Evolutionary conservation across 1,139 yeast genomes (phyloP), one percentile per base, ranked within the genome.

Genomic region (Pichia sp.): DNA sequence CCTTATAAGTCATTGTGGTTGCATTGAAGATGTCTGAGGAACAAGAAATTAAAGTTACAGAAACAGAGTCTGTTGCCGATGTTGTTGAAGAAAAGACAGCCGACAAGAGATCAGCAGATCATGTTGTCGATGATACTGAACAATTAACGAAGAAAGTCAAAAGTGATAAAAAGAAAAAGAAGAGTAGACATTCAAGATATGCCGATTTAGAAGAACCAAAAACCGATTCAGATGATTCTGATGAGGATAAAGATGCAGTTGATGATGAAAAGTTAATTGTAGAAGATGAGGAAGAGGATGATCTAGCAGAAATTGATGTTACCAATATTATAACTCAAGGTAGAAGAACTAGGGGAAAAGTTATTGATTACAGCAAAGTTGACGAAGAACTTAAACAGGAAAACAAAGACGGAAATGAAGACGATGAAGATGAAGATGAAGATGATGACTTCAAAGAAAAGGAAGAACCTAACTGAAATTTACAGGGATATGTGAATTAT

Each of bases 271-370:
- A 68, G 55, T 54, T 58, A 59, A 74, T 70, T 30, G 76, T 71
- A 12, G 81, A 71, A 36, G 76, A 73, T n/a, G 83, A 78, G 25
- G 94, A 81, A 34, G 95, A 86, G 37, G 95, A 87, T 57, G 94
- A 84, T 56, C 71, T 87, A 56, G 77, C 77, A 20, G 96, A 86
- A 63, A 87, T 90, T 56, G 96, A 89, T 60, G 73, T 83, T 36
- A 70, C 90, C 40, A 90, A 90, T 64, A 89, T 89, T 61, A 86
- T 89, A 52, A 73, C 84, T 26, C 70, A 80, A 27, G 96, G 96
- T 12, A 77, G 96, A 65, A 84, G 97, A 70, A 87, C 96, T 11
- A 78, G 96, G 56, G 95, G 96, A 23, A 85, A 82, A 62, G 84
- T 83, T 30, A 83, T 90, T 57, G 97, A 90, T 65, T 90, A 84